phyloP scores from a whole-genome alignment of 176 grass and related monocot species.

The Carex kokanica region DNA sequence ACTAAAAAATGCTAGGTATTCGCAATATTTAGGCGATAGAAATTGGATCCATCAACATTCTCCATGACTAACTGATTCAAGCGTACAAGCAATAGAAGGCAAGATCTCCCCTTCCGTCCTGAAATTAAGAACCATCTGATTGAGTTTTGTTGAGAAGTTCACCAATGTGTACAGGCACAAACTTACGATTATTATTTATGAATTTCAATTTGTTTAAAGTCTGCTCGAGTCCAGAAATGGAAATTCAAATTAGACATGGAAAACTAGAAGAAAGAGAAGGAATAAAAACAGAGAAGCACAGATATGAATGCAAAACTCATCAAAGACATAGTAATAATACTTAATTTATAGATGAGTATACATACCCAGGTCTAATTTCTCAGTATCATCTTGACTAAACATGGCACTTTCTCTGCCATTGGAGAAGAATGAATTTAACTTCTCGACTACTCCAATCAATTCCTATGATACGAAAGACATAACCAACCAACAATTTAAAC shows the following conservation, averaged over 20 bases:
- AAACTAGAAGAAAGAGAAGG: neutral
- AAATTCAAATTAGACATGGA: neutral
- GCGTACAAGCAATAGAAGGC: conserved; percentile 58
- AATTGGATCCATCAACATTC: conserved; percentile 51
- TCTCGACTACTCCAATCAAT: conserved; percentile 50
- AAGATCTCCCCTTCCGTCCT: conserved; percentile 83
- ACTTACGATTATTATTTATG: neutral
- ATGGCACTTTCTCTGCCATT: conserved; percentile 30
- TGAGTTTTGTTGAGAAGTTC: neutral
- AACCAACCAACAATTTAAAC: conserved; percentile 3
- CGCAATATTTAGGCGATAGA: conserved; percentile 41
- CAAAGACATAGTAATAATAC: neutral
- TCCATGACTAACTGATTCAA: conserved; percentile 73
- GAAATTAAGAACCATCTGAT: neutral
- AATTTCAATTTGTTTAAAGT: neutral
- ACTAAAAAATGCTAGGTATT: conserved; percentile 21
- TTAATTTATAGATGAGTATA: neutral
- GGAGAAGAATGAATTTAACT: conserved; percentile 68
- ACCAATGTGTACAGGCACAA: neutral
- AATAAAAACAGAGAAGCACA: neutral
- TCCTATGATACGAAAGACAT: conserved; percentile 40
- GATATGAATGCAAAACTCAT: neutral
- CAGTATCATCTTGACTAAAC: conserved; percentile 74
- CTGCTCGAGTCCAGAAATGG: neutral
- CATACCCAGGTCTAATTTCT: conserved; percentile 63